A percentile compares a stretch with the other conserved stretches of the same genome.
phyloP scores from a whole-genome alignment of 768 basidiomycete genomes.

The Mycena capillaripes region DNA sequence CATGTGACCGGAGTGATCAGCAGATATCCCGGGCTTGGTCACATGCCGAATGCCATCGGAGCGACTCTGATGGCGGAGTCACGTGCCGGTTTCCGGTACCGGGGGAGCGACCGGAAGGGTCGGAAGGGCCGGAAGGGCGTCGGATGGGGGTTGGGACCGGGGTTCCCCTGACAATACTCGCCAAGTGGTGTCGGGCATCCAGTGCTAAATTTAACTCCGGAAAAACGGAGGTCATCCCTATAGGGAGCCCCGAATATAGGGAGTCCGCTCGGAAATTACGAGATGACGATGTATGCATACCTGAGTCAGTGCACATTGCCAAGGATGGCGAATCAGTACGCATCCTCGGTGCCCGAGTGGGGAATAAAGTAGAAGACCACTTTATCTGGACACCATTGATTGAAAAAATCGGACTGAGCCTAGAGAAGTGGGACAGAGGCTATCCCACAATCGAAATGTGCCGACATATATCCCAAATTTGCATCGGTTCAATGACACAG shows the following conservation, averaged over 20 bases:
- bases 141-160: no score
- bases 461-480: conserved; percentile 41
- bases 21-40: no score
- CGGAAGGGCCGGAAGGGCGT: no score
- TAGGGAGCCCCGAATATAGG: conserved; percentile 44
- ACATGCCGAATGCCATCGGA: no score
- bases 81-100: no score
- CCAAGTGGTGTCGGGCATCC: neutral
- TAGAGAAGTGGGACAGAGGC: conserved; percentile 42
- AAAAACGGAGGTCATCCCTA: neutral
- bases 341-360: conserved; percentile 50
- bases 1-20: no score
- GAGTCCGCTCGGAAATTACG: conserved; percentile 16
- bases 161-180: no score
- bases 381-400: conserved; percentile 43
- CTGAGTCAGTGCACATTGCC: conserved; percentile 41
- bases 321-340: conserved; percentile 44
- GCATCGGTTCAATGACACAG: conserved; percentile 49
- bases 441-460: conserved; percentile 48
- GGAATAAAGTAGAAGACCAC: conserved; percentile 42
- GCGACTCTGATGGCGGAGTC: no score
- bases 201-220: neutral
- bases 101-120: no score
- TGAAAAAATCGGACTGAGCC: conserved; percentile 41
- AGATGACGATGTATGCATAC: conserved; percentile 22